Conservation (phyloP, 805 yeast species). For the Peterozyma toletana region DNA sequence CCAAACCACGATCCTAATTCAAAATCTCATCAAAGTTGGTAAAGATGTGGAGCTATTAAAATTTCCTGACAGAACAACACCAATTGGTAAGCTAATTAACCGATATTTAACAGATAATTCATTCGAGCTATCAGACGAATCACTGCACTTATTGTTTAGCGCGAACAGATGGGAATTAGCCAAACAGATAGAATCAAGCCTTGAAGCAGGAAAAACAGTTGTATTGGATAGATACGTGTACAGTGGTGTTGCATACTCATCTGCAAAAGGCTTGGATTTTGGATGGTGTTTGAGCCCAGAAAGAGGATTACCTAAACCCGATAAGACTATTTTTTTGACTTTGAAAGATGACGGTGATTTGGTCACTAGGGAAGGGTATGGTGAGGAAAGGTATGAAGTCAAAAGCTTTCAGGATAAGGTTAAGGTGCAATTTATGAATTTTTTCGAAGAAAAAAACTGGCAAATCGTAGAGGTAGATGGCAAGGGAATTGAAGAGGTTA, state of each 20-base stretch:
- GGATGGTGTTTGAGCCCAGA: constrained; percentile 85
- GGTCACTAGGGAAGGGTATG: constrained; percentile 68
- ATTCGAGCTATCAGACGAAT: constrained; percentile 57
- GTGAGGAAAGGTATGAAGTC: constrained; percentile 88
- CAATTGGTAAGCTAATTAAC: constrained; percentile 74
- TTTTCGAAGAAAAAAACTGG: constrained; percentile 28
- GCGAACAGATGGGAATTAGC: constrained; percentile 93
- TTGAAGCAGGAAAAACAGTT: constrained; percentile 50
- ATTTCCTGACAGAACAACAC: constrained; percentile 85
- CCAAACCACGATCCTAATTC: constrained; percentile 45
- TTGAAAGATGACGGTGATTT: constrained; percentile 39
- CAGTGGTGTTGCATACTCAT: constrained; percentile 88
- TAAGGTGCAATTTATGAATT: constrained; percentile 43
- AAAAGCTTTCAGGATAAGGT: constrained; percentile 70
- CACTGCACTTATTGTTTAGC: constrained; percentile 81
- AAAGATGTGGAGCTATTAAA: constrained; percentile 47
- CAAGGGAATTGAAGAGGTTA: constrained; percentile 49
- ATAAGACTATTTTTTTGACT: constrained; percentile 70
- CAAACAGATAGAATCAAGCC: constrained; percentile 31
- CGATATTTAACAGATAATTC: constrained; percentile 50
- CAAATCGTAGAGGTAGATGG: constrained; percentile 53
- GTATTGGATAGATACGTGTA: constrained; percentile 84
- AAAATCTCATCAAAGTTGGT: constrained; percentile 18
- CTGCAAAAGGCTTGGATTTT: constrained; percentile 69
- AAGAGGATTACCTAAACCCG: constrained; percentile 81